Base-by-base conservation (phyloP, 2,329 filamentous ascomycete species). In the Colletotrichum noveboracense region DNA sequence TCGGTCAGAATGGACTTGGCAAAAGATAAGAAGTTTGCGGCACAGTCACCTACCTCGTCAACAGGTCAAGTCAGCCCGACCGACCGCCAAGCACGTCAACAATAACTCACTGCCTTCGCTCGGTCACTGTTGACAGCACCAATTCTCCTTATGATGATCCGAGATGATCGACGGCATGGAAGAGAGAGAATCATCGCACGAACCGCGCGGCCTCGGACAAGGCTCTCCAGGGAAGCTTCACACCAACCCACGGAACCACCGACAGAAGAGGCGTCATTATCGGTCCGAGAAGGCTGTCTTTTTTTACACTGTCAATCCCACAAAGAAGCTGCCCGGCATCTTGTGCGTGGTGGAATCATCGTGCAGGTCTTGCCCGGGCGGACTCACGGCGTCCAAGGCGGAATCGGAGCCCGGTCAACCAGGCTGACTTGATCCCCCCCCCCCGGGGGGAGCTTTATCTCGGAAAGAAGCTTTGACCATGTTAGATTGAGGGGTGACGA, bases 101-200 rank as follows among this genome's bases (percentile, higher is more conserved):
- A 21, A 21, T 21, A 21, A 56, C 52, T 56, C 30, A 64, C 55
- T 91, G 30, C 69, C 70, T 28, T 76, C 69, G 12, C 66, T 73
- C 3, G 62, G 82, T 2, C 81, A 77, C 36, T 71, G 70, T 12
- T 74, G 74, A 5, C 74, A 74, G 6, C 74, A 43, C 18, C 76
- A 74, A n/a, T 77, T 76, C 38, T 77, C 70, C 26, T 3, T 18
- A 7, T 71, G 70, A 16, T 70, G 71, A 2, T 74, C 56, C 4
- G 38, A 10, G 5, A 75, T 64, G n/a, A 62, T 75, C 3, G 69
- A 72, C 9, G 56, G 64, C 6, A 72, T 2, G 12, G 73, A 72
- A 24, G 6, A 14, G 2, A 68, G 16, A 6, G 73, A 68, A 3
- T 48, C 56, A 4, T 48, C 3, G 12, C 5, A 52, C 21, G 12